Base-by-base conservation (phyloP, 1,284 basidiomycete species). In the Schizophyllum amplum region DNA sequence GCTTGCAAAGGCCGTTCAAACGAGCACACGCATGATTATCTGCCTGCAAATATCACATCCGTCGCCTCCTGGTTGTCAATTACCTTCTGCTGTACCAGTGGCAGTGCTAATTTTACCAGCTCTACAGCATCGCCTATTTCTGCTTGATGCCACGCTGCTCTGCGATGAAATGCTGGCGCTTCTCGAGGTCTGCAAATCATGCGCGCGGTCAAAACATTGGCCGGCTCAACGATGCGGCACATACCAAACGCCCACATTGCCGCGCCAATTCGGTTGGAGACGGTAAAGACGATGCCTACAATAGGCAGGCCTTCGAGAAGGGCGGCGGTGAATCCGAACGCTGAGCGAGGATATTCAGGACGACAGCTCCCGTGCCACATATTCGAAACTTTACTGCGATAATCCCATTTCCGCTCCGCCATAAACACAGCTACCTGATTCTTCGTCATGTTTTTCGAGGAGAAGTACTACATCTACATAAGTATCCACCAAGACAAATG, bases 221-320 rank as follows among this genome's bases (percentile, higher is more conserved):
- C 27, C 5, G 13, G 27, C 5, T 5, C 6, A 33, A 13, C 17
- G 33, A 53, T 21, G 24, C 50, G 33, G 26, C 17, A 71, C 79
- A 22, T 63, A 89, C 87, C 90, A 63, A 87, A 82, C 5, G 88
- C 87, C 90, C 91, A 94, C 92, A 95, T 94, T 1, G 90, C 91
- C 1, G 90, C 90, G 1, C 92, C 92, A 24, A 94, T 81, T 11
- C 90, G 78, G 67, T 94, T 94, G 0, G 91, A 92, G 25, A 95
- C 76, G 0, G 85, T 87, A 67, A 94, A 92, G 6, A 87, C 70
- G 2, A 94, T 71, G 0, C 92, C 92, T 17, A 92, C 65, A 57
- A 94, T 78, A 0, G 92, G 92, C 0, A 93, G 69, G 4, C 80
- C 78, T 71, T 94, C 92, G 0, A 93, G 73, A 5, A 94, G 69